Evolutionary conservation across 257 asterid species (phyloP), one percentile per base, ranked within the genome.

Genomic region (Fraxinus americana): DNA sequence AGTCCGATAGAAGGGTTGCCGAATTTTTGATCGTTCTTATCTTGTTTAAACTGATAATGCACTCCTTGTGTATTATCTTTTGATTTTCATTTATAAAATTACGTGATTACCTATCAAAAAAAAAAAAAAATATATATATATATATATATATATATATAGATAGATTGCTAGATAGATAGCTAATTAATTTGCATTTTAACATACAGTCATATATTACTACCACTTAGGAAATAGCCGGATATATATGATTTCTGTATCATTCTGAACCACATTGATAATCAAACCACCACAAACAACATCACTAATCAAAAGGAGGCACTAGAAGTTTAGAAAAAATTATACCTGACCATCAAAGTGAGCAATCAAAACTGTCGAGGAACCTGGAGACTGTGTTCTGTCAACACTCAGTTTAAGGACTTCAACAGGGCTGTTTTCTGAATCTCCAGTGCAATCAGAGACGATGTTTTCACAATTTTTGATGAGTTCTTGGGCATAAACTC

Each of bases 341-440:
- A 95, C 98, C 98, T 89, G 92, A n/a, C 92, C 93, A 86, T 89
- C 97, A 73, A 90, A 85, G 54, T 75, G 86, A 82, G 92, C 90
- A 83, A 93, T 80, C 89, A 90, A 81, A 82, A 82, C 81, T 27
- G 99, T 87, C 54, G 99, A 92, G 50, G 88, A 87, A 36, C 98
- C 98, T 25, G 90, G 88, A 72, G 90, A 81, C 75, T 79, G 85
- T 50, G 92, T 84, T 73, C 87, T 83, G 41, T 87, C 85, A 75
- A 90, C 83, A 29, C 92, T 75, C 83, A 77, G 86, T 52, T 75
- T 85, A 59, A 96, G 93, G 82, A 96, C 83, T 68, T 90, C 84
- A 77, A 77, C 39, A 50, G 97, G 97, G 69, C 72, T 76, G 70
- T 82, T 80, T 69, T 78, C 65, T 11, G 81, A 74, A 43, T 73